Base-by-base conservation (phyloP, 192 early-diverging fungal genomes). In the Coemansia sp. region DNA sequence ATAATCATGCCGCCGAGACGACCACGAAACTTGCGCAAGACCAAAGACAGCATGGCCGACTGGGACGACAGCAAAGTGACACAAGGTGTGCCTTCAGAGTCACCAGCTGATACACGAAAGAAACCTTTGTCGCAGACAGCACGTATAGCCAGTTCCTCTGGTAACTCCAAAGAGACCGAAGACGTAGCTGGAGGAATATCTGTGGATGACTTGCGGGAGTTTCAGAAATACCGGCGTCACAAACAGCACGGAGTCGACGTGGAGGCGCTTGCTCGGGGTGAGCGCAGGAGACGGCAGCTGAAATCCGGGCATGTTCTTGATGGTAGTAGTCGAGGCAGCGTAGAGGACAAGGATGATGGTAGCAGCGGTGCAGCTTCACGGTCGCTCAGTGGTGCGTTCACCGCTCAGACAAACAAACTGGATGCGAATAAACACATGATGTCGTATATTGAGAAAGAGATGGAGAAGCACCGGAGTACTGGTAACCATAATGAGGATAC, bases 401-500 rank as follows among this genome's bases (percentile, higher is more conserved):
- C 89, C 0, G 88, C 79, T 15, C 89, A 91, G 59, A 91, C 88
- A n/a, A 91, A 92, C 71, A 73, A 74, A 9, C 70, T 92, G 29
- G 91, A 92, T 67, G 89, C 89, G 8, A 88, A 92, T 77, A 92
- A 91, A 55, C 88, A 92, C 52, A 92, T 92, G 91, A 89, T 91
- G 84, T 89, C 88, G 52, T 96, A 86, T 48, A 93, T 96, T 57
- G 93, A 96, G 55, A 70, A 74, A 34, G 92, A 94, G 64, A 83
- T 67, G 70, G 64, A 7, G 61, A 85, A 42, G 70, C 80, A 60
- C 51, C 64, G 61, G 45, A 39, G 61, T 29, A 58, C 48, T 33
- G 53, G 31, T 33, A n/a, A n/a, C n/a, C 9, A 15, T 25, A 37
- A 18, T 37, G 37, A 15, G 21, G 0, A 43, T 45, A 8, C 18